Percentiles rank a stretch among this genome's conserved stretches.
phyloP scores from a whole-genome alignment of 2,329 filamentous ascomycete species.

The Penicillium sp. region DNA sequence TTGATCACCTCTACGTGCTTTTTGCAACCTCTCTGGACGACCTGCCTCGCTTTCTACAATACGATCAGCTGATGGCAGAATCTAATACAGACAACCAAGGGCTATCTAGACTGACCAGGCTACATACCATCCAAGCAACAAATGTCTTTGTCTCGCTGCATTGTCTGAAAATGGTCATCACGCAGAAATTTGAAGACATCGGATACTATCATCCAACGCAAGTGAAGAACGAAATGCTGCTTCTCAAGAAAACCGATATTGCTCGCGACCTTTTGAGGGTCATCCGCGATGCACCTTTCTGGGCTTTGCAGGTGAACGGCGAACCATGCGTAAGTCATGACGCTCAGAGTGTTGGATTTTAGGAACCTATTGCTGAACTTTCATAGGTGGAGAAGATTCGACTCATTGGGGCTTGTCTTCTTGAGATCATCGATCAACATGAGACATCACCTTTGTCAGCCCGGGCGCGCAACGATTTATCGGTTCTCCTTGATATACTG shows the following conservation, averaged over 20 bases:
- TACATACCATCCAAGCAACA: slow-evolving; percentile 42
- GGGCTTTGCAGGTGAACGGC: slow-evolving; percentile 29
- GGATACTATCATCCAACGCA: slow-evolving; percentile 11
- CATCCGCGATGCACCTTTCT: slow-evolving; percentile 47
- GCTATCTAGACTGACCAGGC: slow-evolving; percentile 6
- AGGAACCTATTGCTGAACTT: not conserved
- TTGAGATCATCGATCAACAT: slow-evolving; percentile 36
- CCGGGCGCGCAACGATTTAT: slow-evolving; percentile 44
- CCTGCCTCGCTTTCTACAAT: slow-evolving; percentile 40
- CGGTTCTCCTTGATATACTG: slow-evolving; percentile 45
- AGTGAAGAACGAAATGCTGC: slow-evolving; percentile 13
- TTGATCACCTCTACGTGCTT: slow-evolving; percentile 41
- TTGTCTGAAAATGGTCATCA: slow-evolving; percentile 47
- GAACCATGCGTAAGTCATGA: slow-evolving; percentile 18
- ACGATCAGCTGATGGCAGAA: slow-evolving; percentile 12
- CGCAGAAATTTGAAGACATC: slow-evolving; percentile 27
- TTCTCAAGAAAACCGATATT: slow-evolving; percentile 45
- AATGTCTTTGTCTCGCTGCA: slow-evolving; percentile 41
- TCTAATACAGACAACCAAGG: slow-evolving; percentile 6
- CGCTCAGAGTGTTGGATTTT: not conserved
- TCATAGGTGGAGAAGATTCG: slow-evolving; percentile 21
- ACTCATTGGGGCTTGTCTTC: slow-evolving; percentile 18
- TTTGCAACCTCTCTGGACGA: slow-evolving; percentile 48
- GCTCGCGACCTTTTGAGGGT: slow-evolving; percentile 47
- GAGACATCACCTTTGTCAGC: slow-evolving; percentile 38